A percentile compares a stretch with the other conserved stretches of the same genome.
Evolutionary conservation across 2,329 filamentous ascomycete genomes (phyloP).

Genomic region (Lasiodiplodia sp.): DNA sequence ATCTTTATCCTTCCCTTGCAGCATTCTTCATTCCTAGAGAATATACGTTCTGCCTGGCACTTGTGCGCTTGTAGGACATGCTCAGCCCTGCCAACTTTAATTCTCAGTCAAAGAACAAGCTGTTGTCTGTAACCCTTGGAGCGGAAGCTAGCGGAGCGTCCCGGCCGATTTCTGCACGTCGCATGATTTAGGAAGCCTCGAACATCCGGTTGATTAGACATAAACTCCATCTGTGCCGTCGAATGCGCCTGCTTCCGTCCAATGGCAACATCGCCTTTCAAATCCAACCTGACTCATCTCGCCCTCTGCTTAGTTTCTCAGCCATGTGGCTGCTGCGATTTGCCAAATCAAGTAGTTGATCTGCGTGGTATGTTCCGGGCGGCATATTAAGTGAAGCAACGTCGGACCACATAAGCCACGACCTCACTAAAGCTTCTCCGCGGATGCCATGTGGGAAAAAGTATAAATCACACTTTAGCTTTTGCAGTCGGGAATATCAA

Average conservation of each 20-base stretch:
- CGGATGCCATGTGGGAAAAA: neutral
- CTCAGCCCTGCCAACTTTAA: neutral
- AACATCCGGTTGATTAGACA: neutral
- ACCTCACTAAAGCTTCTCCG: conserved; percentile 34
- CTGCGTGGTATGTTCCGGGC: neutral
- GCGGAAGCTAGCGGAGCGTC: neutral
- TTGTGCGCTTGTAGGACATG: neutral
- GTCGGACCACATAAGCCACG: neutral
- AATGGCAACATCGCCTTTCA: neutral
- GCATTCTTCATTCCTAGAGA: neutral
- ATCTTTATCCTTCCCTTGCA: neutral
- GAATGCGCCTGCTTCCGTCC: neutral
- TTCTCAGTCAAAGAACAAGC: neutral
- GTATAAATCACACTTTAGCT: neutral
- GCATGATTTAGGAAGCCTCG: neutral
- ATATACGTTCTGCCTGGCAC: neutral
- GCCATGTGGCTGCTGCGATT: neutral
- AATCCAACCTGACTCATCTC: neutral
- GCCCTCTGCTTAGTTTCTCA: neutral
- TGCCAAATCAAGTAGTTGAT: neutral
- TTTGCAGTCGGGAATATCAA: neutral
- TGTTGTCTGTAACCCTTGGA: neutral
- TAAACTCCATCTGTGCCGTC: neutral
- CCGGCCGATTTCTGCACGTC: neutral
- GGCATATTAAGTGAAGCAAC: neutral